These are phyloP conservation scores for Hippophae tibetana DNA, from an alignment of 306 rosid genomes.

Conservation along the genomic window DNA sequence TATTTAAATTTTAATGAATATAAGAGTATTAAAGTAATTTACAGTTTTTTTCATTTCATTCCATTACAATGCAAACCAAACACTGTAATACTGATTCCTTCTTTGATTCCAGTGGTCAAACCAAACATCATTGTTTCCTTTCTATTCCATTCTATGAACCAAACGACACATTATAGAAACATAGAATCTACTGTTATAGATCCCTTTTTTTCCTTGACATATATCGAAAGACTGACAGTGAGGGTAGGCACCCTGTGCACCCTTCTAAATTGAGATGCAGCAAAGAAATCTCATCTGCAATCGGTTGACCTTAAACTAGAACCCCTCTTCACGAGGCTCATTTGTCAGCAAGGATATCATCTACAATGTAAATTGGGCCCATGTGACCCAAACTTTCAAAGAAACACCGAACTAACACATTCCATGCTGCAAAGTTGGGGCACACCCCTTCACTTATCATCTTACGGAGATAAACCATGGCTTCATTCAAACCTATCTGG, in stretches of 20 bases:
- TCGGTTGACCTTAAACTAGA: background rate
- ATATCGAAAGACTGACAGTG: background rate
- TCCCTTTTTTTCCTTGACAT: background rate
- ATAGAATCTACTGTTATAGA: no score
- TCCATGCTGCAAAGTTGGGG: slow-evolving; percentile 68
- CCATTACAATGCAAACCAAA: no score
- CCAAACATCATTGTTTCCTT: no score
- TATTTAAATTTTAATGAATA: no score
- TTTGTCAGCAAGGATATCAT: slow-evolving; percentile 42
- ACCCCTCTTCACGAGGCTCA: slow-evolving; percentile 11
- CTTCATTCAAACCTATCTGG: slow-evolving; percentile 54
- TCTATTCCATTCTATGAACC: no score
- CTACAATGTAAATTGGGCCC: slow-evolving; percentile 67
- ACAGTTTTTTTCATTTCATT: no score
- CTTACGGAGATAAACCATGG: slow-evolving; percentile 48
- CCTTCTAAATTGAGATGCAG: background rate
- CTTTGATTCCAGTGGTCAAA: no score
- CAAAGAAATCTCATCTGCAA: background rate
- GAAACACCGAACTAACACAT: slow-evolving; percentile 55
- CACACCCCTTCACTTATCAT: slow-evolving; percentile 48
- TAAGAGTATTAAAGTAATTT: no score
- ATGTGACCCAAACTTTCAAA: slow-evolving; percentile 69
- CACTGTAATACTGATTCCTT: no score
- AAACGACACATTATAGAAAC: no score
- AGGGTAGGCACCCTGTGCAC: background rate